These are phyloP conservation scores for Onygenales sp. DNA, from an alignment of 2,329 filamentous ascomycete genomes.

Conservation along the genomic window DNA sequence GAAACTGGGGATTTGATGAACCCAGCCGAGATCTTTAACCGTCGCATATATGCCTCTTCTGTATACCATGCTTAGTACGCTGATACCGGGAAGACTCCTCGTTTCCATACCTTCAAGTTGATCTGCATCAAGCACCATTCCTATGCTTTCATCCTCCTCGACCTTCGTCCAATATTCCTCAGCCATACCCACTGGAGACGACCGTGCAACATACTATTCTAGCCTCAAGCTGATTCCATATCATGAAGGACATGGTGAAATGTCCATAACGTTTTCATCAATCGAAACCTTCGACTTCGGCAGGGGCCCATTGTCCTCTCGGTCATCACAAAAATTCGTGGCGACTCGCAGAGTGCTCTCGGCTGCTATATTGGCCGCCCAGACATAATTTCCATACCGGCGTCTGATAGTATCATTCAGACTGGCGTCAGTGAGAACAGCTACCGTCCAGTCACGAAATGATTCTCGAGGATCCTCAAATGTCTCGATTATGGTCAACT, in stretches of 20 bases:
- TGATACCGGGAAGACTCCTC: too few relatives aligned
- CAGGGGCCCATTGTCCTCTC: not conserved
- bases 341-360: too few relatives aligned
- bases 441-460: not conserved
- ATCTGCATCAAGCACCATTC: not conserved
- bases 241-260: not conserved
- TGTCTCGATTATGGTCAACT: not conserved
- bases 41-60: too few relatives aligned
- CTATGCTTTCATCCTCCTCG: not conserved
- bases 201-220: not conserved
- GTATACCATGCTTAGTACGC: too few relatives aligned
- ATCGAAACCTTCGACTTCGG: not conserved
- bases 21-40: too few relatives aligned
- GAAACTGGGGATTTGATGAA: too few relatives aligned
- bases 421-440: not conserved
- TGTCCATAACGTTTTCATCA: not conserved
- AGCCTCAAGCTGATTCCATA: not conserved
- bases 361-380: too few relatives aligned
- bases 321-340: too few relatives aligned
- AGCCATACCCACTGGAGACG: not conserved
- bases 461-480: not conserved
- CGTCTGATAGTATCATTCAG: not conserved
- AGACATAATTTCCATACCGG: too few relatives aligned
- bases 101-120: not conserved
- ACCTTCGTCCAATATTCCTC: too few relatives aligned